A percentile compares a stretch with the other conserved stretches of the same genome.
phyloP scores from a whole-genome alignment of 805 yeast species.

The Candida multigemmis region DNA sequence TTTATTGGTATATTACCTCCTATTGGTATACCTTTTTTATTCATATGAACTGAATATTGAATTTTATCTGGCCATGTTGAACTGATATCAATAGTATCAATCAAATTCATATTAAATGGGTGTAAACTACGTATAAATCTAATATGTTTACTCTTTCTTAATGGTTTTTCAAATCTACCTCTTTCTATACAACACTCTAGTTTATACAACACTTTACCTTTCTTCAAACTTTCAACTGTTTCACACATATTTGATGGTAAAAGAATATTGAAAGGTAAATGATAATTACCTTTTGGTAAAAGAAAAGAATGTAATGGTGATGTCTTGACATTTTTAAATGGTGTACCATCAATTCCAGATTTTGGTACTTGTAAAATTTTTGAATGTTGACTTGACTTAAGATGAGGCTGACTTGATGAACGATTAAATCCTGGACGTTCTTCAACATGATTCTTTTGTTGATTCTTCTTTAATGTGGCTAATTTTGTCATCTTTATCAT shows the following conservation, averaged over 20 bases:
- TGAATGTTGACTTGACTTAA: slow-evolving; percentile 3
- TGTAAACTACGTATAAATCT: slow-evolving; percentile 37
- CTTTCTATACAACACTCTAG: slow-evolving; percentile 32
- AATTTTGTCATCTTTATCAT: slow-evolving; percentile 14
- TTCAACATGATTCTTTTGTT: slow-evolving; percentile 1
- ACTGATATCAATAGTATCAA: slow-evolving; percentile 36
- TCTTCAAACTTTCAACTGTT: slow-evolving; percentile 40
- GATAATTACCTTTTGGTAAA: slow-evolving; percentile 44
- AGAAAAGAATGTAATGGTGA: slow-evolving; percentile 24
- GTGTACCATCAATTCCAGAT: slow-evolving; percentile 35
- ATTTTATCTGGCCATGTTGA: slow-evolving; percentile 47
- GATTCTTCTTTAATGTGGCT: slow-evolving; percentile 1
- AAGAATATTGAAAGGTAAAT: slow-evolving; percentile 35
- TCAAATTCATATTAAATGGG: slow-evolving; percentile 25
- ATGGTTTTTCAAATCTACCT: slow-evolving; percentile 32
- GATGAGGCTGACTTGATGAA: slow-evolving; percentile 20
- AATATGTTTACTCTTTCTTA: slow-evolving; percentile 25
- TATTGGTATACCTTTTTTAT: slow-evolving; percentile 36
- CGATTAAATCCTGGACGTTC: slow-evolving; percentile 12
- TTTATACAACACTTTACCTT: slow-evolving; percentile 34
- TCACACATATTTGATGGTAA: slow-evolving; percentile 41
- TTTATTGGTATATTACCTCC: slow-evolving; percentile 36
- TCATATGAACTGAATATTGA: slow-evolving; percentile 38
- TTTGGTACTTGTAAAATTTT: slow-evolving; percentile 16
- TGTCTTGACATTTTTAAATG: slow-evolving; percentile 21